Base-by-base conservation (phyloP, 73 alveolate genomes). In the Uronychia setigera region DNA sequence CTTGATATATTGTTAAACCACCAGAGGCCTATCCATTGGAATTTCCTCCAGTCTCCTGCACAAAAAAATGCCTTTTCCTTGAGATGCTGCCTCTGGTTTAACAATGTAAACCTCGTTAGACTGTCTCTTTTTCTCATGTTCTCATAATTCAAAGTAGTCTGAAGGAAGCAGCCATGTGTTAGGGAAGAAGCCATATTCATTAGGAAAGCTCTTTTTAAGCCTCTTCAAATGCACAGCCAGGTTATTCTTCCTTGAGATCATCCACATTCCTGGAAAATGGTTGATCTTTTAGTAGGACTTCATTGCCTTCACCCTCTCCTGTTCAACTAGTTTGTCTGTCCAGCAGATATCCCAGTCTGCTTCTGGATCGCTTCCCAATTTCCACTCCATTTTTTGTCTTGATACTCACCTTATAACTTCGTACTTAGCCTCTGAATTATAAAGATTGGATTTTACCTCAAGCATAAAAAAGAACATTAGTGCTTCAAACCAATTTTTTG, bases 231-330 rank as follows among this genome's bases (percentile, higher is more conserved):
- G 60, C 60, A 27, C 32, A 1, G 89, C 82, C 11, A 81, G 75
- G 76, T 91, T 79, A 83, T 96, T 96, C 86, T 96, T 96, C 79
- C 97, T 92, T 31, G 98, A 90, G 60, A 96, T 74, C 84, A 93
- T 94, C 74, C 79, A 90, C 76, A 92, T 83, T 82, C 90, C 91
- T 1, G 97, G 97, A 83, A 96, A 96, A 83, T 96, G 99, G 82
- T 94, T 94, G 32, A 94, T 80, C 33, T 88, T 94, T 82, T 96
- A 93, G 87, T 81, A 87, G 33, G 92, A 96, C 35, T 84, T 84
- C 57, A 95, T 77, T 79, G 89, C 91, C 28, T 89, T 92, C 76
- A 81, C 92, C 80, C 88, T 75, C 74, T 89, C 77, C 26, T 60
- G 79, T 31, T 74, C 85, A 0, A 92, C 91, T 29, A 84, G 29